phyloP scores from a whole-genome alignment of 768 basidiomycete genomes.

The Boletus rubroflammeus region DNA sequence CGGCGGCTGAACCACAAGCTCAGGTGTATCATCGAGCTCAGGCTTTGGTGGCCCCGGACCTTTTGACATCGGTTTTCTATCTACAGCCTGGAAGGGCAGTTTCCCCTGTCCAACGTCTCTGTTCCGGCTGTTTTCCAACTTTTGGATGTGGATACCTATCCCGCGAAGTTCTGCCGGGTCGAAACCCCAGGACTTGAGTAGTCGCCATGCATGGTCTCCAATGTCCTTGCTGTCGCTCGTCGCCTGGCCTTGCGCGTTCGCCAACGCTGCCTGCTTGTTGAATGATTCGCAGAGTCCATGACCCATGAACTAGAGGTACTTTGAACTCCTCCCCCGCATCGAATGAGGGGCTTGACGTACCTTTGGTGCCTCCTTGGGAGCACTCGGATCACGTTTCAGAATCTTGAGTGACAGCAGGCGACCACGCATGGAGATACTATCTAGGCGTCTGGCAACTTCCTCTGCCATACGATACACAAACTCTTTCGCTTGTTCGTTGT shows the following conservation, averaged over 20 bases:
- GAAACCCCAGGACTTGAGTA: constrained; percentile 70
- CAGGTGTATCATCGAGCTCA: constrained; percentile 5
- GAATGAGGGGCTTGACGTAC: constrained; percentile 36
- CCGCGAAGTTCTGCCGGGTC: constrained; percentile 88
- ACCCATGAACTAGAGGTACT: constrained; percentile 68
- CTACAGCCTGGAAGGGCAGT: constrained; percentile 50
- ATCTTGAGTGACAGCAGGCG: constrained; percentile 80
- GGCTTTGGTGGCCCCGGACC: constrained; percentile 1
- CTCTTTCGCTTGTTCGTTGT: constrained; percentile 71
- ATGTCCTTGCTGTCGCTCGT: constrained; percentile 73
- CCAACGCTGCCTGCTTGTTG: constrained; percentile 66
- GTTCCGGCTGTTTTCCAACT: constrained; percentile 57
- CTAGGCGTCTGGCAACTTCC: constrained; percentile 72
- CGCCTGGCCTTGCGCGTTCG: constrained; percentile 57
- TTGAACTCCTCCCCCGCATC: neutral
- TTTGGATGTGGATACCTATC: constrained; percentile 87
- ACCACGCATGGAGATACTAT: constrained; percentile 66
- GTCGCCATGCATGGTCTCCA: constrained; percentile 70
- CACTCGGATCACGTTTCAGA: constrained; percentile 80
- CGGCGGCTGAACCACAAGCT: constrained; percentile 30
- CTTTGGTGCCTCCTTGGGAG: constrained; percentile 89
- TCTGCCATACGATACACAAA: constrained; percentile 75
- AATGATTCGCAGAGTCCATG: constrained; percentile 83
- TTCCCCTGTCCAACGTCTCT: constrained; percentile 53
- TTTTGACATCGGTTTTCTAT: constrained; percentile 1